Conservation (phyloP, 345 rosid genomes). For the Litchi chinensis region DNA sequence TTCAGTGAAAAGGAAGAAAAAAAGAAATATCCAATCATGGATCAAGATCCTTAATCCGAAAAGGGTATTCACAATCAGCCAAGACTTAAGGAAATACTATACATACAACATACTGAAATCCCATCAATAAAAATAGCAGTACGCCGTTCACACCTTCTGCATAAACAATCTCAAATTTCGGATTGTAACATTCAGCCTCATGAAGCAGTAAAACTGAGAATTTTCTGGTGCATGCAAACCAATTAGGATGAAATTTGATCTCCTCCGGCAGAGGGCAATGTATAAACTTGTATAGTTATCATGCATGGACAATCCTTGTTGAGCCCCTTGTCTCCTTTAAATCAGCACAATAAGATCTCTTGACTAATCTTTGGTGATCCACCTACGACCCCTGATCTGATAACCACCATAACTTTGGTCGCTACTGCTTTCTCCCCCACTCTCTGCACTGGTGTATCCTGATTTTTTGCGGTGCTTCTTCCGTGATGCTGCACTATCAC, state of each 20-base stretch:
- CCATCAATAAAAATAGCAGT: neutral
- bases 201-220: neutral
- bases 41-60: neutral
- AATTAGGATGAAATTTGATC: neutral
- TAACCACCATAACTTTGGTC: conserved; percentile 78
- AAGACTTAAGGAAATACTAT: conserved; percentile 15
- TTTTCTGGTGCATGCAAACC: conserved; percentile 10
- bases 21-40: neutral
- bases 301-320: neutral
- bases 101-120: conserved; percentile 27
- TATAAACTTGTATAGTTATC: neutral
- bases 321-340: neutral
- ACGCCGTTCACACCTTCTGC: neutral
- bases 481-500: conserved; percentile 72
- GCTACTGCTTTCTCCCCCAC: conserved; percentile 97
- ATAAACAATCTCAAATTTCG: conserved; percentile 1
- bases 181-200: conserved; percentile 12
- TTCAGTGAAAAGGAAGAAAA: conserved; percentile 8
- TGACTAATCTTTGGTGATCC: conserved; percentile 77
- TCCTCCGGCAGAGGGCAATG: neutral
- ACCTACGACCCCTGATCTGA: conserved; percentile 74
- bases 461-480: conserved; percentile 76
- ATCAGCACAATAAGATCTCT: neutral
- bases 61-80: conserved; percentile 16
- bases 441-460: conserved; percentile 77